phyloP scores from a whole-genome alignment of 1,284 basidiomycete genomes.

The Puccinia hordei region DNA sequence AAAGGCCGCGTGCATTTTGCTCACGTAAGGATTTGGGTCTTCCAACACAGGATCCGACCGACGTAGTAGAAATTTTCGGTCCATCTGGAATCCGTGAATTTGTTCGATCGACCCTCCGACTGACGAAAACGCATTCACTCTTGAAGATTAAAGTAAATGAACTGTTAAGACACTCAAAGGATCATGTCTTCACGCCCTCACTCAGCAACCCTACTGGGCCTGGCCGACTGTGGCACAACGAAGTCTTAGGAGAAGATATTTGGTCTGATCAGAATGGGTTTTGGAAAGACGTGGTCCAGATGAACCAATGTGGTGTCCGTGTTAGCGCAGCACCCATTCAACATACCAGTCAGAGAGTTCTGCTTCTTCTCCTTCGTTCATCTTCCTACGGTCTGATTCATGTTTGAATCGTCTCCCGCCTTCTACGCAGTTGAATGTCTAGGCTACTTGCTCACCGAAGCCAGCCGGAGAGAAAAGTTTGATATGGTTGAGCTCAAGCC shows the following conservation, averaged over 20 bases:
- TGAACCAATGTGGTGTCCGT: conserved; percentile 63
- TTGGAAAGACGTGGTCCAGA: conserved; percentile 68
- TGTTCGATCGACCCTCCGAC: conserved; percentile 71
- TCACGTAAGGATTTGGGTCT: no score
- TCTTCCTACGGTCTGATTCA: neutral
- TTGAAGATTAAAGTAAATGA: conserved; percentile 78
- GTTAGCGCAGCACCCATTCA: conserved; percentile 77
- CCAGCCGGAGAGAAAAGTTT: conserved; percentile 60
- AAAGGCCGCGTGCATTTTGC: no score
- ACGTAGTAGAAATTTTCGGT: conserved; percentile 74
- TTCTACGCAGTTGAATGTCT: conserved; percentile 71
- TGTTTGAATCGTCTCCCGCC: neutral
- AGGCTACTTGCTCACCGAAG: conserved; percentile 77
- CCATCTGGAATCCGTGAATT: conserved; percentile 78
- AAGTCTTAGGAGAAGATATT: conserved; percentile 70
- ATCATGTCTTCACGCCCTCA: conserved; percentile 61
- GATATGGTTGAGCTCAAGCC: conserved; percentile 59
- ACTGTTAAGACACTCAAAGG: conserved; percentile 65
- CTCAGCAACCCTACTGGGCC: conserved; percentile 62
- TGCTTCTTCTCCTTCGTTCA: neutral
- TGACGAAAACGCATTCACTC: conserved; percentile 70
- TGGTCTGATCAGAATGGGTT: conserved; percentile 68
- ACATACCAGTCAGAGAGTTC: conserved; percentile 62
- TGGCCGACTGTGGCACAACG: conserved; percentile 64
- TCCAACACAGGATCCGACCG: conserved; percentile 36